Evolutionary conservation across 768 basidiomycete species (phyloP).

Genomic region (Strobilomyces echinocephalus): DNA sequence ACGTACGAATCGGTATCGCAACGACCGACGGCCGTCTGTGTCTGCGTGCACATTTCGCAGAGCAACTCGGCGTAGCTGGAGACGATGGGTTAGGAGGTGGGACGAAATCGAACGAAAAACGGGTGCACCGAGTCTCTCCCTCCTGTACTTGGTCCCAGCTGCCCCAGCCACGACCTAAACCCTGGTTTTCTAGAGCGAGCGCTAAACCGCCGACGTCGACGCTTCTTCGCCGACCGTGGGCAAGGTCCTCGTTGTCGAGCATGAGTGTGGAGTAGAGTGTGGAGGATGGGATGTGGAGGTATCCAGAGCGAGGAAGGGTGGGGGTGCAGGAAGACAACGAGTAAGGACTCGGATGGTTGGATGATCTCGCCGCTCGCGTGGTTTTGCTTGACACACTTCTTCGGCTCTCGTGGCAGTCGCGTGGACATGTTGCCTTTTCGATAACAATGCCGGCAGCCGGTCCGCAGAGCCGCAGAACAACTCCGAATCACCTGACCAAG

Average conservation of each 20-base stretch:
- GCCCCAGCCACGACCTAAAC: slow-evolving; percentile 69
- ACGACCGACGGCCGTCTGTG: slow-evolving; percentile 64
- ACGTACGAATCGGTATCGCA: slow-evolving; percentile 29
- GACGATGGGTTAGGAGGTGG: slow-evolving; percentile 9
- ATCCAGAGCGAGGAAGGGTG: neutral
- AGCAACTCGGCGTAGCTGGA: slow-evolving; percentile 75
- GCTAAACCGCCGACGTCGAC: slow-evolving; percentile 89
- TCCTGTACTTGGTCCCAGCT: slow-evolving; percentile 47
- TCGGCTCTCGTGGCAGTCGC: slow-evolving; percentile 35
- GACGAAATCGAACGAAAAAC: slow-evolving; percentile 1
- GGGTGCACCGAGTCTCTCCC: slow-evolving; percentile 47
- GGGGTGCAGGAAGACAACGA: slow-evolving; percentile 3
- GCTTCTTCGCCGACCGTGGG: slow-evolving; percentile 54
- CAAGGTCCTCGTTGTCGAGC: slow-evolving; percentile 28
- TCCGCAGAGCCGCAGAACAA: neutral
- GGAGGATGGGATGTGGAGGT: neutral
- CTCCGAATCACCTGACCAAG: neutral
- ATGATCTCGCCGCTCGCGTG: slow-evolving; percentile 35
- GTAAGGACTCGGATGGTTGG: slow-evolving; percentile 12
- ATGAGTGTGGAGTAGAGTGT: slow-evolving; percentile 5
- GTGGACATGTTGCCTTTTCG: slow-evolving; percentile 22
- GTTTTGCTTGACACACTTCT: slow-evolving; percentile 29
- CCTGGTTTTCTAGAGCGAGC: slow-evolving; percentile 62
- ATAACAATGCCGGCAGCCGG: slow-evolving; percentile 15
- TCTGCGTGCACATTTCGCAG: slow-evolving; percentile 80